These are phyloP conservation scores for Mycena citricolor DNA, from an alignment of 1,284 basidiomycete genomes.

Conservation along the genomic window DNA sequence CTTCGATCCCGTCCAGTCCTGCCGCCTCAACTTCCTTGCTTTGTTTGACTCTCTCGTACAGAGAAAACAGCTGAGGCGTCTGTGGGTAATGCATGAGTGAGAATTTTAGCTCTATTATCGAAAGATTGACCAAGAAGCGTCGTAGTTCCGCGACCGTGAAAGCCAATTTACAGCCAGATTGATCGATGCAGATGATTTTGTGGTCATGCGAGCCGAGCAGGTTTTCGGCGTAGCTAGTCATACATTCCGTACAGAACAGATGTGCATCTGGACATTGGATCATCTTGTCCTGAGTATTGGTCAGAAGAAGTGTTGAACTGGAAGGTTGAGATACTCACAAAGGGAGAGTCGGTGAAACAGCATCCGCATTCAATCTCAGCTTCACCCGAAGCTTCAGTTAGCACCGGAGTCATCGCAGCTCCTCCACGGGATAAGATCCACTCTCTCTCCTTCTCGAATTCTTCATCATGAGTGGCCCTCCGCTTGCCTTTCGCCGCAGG, in stretches of 20 bases:
- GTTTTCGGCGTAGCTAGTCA: conserved; percentile 49
- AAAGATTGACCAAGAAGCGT: conserved; percentile 46
- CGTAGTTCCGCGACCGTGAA: conserved; percentile 69
- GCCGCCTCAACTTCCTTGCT: conserved; percentile 77
- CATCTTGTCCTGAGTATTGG: conserved; percentile 63
- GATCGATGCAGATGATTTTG: conserved; percentile 78
- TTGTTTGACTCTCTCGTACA: conserved; percentile 78
- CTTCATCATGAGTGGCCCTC: conserved; percentile 35
- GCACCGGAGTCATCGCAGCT: conserved; percentile 27
- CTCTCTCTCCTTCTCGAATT: conserved; percentile 46
- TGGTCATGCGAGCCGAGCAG: conserved; percentile 51
- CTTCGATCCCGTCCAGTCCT: conserved; percentile 71
- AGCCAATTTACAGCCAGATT: conserved; percentile 65
- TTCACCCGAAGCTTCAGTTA: conserved; percentile 42
- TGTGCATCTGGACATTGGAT: conserved; percentile 83
- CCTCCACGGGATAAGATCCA: conserved; percentile 31
- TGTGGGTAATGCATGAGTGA: neutral
- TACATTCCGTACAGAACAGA: conserved; percentile 67
- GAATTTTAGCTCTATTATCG: neutral
- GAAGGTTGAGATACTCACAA: conserved; percentile 49
- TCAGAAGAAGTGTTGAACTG: conserved; percentile 4
- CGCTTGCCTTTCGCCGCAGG: conserved; percentile 42
- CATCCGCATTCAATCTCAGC: conserved; percentile 79
- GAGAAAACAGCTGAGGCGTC: conserved; percentile 24
- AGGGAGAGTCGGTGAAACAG: conserved; percentile 71